A percentile compares a stretch with the other conserved stretches of the same genome.
phyloP scores from a whole-genome alignment of 345 rosid species.

The Linum lewisii region DNA sequence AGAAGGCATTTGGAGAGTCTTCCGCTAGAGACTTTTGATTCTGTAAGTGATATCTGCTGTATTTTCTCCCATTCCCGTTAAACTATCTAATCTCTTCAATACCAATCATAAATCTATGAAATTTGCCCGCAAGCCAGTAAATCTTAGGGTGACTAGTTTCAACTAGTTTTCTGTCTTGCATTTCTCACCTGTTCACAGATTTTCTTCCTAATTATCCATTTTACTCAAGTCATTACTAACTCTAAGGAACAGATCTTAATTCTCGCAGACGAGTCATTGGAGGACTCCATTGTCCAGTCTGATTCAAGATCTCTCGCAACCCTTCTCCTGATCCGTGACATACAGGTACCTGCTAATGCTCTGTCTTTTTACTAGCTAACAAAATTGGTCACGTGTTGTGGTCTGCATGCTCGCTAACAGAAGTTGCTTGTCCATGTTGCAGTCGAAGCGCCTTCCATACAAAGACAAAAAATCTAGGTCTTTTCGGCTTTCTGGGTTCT shows the following conservation, averaged over 20 bases:
- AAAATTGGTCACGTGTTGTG: neutral
- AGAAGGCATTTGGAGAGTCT: constrained; percentile 75
- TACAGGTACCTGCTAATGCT: constrained; percentile 45
- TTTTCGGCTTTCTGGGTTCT: constrained; percentile 44
- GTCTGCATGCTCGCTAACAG: constrained; percentile 5
- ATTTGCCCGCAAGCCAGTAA: too few species aligned
- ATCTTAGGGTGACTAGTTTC: too few species aligned
- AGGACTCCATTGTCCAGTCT: constrained; percentile 88
- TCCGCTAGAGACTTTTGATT: constrained; percentile 88
- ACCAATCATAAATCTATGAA: too few species aligned
- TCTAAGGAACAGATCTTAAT: constrained; percentile 71
- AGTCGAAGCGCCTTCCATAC: constrained; percentile 81
- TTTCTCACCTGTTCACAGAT: neutral
- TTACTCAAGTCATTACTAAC: constrained; percentile 32
- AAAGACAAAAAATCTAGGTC: constrained; percentile 43
- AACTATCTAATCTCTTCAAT: neutral
- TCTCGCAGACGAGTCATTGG: constrained; percentile 95
- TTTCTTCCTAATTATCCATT: too few species aligned
- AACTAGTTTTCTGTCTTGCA: neutral
- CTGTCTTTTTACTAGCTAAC: neutral
- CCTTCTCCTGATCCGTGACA: constrained; percentile 90
- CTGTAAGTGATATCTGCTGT: constrained; percentile 47
- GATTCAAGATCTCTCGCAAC: constrained; percentile 93
- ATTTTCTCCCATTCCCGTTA: neutral
- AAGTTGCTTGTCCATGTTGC: constrained; percentile 16